Conservation (phyloP, 2,329 filamentous ascomycete genomes). For the Xylaria sp. region DNA sequence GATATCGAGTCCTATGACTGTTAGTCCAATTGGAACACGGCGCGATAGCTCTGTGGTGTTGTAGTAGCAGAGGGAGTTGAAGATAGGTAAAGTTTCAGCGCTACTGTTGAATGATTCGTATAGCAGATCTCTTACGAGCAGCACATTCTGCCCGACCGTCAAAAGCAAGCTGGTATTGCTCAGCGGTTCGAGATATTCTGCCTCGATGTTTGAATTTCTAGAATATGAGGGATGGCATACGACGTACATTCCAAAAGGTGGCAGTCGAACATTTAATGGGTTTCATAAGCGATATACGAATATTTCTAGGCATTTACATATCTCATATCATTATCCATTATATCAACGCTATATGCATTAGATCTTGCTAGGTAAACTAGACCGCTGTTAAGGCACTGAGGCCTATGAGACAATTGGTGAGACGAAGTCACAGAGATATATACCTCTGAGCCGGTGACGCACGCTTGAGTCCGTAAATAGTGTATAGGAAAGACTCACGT, state of each 20-base stretch:
- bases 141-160: neutral
- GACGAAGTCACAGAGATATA: neutral
- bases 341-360: neutral
- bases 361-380: neutral
- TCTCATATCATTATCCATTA: neutral
- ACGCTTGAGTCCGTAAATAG: neutral
- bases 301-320: neutral
- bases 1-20: slow-evolving; percentile 31
- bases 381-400: neutral
- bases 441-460: neutral
- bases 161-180: slow-evolving; percentile 1
- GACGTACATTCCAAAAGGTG: neutral
- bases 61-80: neutral
- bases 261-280: neutral
- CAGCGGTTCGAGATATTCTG: neutral
- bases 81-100: too few relatives aligned
- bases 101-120: neutral
- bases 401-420: neutral
- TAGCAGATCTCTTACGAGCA: neutral
- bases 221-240: neutral
- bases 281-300: neutral
- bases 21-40: slow-evolving; percentile 43
- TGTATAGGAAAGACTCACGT: neutral
- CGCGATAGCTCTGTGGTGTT: slow-evolving; percentile 35
- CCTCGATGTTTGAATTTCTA: neutral